Base-by-base conservation (phyloP, 2,329 filamentous ascomycete species). In the Botryotinia convoluta region DNA sequence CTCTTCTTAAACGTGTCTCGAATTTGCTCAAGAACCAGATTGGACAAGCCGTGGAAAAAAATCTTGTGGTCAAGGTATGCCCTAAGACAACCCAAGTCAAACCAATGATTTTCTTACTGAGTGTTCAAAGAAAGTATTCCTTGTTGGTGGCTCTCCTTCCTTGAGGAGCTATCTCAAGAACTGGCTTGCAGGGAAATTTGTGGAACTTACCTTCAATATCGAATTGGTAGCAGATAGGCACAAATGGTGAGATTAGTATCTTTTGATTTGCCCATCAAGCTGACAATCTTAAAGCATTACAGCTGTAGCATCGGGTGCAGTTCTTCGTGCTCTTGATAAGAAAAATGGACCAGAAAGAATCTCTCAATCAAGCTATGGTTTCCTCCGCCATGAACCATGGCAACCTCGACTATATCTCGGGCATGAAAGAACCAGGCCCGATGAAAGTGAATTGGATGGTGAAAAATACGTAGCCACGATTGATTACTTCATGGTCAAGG, bases 131-230 rank as follows among this genome's bases (percentile, higher is more conserved):
- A 78, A 76, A 74, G 75, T 78, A 2, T 77, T 76, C 35, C 72
- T 79, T 16, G 74, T 78, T 26, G 77, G 78, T 42, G 74, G 60
- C 1, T 73, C 75, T 14, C 77, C 77, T 35, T 77, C 76, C 4
- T 42, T 79, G 10, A 51, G 68, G 26, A 72, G 63, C 22, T 75
- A 73, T 29, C 69, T 78, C 1, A 62, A 45, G 48, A 29, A 64
- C 16, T 76, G 61, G 48, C 73, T 77, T 32, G 14, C 26, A 35
- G 10, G 72, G 2, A 37, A 59, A 45, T 70, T 35, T 2, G 6
- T 59, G 35, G 2, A 45, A 59, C 16, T 44, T 35, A 3, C 35
- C n/a, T 48, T 64, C 59, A 64, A 73, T 12, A 74, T 75, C 4
- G 48, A 64, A 32, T 69, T 77, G 1, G 57, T 74, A 42, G 45